These are phyloP conservation scores for Hymenotorrendiella dingleyae DNA, from an alignment of 2,329 filamentous ascomycete genomes.

Conservation along the genomic window DNA sequence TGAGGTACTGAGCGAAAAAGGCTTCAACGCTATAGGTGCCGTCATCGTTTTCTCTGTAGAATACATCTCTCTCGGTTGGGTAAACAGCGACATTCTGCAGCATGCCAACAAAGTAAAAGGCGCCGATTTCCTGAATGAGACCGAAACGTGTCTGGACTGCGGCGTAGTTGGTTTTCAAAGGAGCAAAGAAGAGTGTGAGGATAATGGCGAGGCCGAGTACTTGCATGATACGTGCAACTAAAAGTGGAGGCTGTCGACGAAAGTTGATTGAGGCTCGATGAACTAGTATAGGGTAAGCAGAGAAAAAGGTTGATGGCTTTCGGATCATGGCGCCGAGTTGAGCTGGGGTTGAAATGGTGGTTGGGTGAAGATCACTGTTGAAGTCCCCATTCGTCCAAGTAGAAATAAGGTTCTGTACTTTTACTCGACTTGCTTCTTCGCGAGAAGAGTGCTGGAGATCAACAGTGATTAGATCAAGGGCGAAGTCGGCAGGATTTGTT, in stretches of 20 bases:
- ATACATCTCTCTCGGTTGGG: conserved; percentile 66
- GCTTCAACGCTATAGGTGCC: conserved; percentile 64
- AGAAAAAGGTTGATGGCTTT: conserved; percentile 53
- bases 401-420: conserved; percentile 55
- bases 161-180: conserved; percentile 61
- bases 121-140: conserved; percentile 65
- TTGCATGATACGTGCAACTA: conserved; percentile 62
- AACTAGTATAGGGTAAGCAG: conserved; percentile 62
- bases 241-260: conserved; percentile 56
- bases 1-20: conserved; percentile 65
- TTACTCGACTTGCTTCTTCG: conserved; percentile 56
- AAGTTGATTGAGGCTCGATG: conserved; percentile 65
- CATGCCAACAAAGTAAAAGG: conserved; percentile 72
- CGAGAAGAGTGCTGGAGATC: conserved; percentile 61
- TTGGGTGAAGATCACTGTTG: conserved; percentile 14
- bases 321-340: conserved; percentile 65
- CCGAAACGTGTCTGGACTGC: conserved; percentile 69
- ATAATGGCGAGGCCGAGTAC: conserved; percentile 58
- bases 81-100: conserved; percentile 73
- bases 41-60: conserved; percentile 72
- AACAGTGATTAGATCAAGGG: conserved; percentile 69
- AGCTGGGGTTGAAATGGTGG: conserved; percentile 52
- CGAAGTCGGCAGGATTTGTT: conserved; percentile 74
- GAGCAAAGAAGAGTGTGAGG: conserved; percentile 62
- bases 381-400: conserved; percentile 42